These are phyloP conservation scores for Sclerotinia subarctica DNA, from an alignment of 2,329 filamentous ascomycete species.

Conservation along the genomic window DNA sequence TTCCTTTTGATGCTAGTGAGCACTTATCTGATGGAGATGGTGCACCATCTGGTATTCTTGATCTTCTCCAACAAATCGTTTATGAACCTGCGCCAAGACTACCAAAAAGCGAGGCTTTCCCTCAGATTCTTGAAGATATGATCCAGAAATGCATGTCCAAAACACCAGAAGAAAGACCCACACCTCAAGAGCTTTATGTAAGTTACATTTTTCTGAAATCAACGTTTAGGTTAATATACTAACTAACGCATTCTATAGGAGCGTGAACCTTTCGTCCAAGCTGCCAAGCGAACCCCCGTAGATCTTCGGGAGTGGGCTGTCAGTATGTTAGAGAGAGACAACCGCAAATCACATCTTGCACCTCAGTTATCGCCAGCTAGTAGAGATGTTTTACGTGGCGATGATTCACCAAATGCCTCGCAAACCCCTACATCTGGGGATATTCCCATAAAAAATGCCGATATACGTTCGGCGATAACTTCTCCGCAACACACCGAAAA, in stretches of 20 bases:
- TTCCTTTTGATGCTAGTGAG: constrained; percentile 81
- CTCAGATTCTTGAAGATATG: constrained; percentile 91
- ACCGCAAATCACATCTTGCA: constrained; percentile 89
- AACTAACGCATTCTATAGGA: constrained; percentile 54
- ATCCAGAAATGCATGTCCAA: constrained; percentile 95
- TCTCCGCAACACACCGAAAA: constrained; percentile 42
- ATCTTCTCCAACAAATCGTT: constrained; percentile 94
- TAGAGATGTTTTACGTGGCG: constrained; percentile 64
- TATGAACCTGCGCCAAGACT: constrained; percentile 91
- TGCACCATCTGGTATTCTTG: constrained; percentile 89
- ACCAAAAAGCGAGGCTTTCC: constrained; percentile 97
- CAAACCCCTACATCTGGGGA: constrained; percentile 68
- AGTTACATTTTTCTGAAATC: constrained; percentile 40
- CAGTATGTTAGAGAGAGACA: constrained; percentile 89
- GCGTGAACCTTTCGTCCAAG: constrained; percentile 89
- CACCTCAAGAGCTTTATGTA: constrained; percentile 89
- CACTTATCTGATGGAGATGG: constrained; percentile 69
- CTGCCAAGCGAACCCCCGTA: constrained; percentile 93
- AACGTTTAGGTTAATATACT: constrained; percentile 10
- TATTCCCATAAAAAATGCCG: constrained; percentile 62
- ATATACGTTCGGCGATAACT: constrained; percentile 44
- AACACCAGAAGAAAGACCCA: constrained; percentile 81
- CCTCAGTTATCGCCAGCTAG: constrained; percentile 77
- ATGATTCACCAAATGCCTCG: constrained; percentile 41
- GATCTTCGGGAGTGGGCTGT: constrained; percentile 92